These are phyloP conservation scores for Lophiostoma macrostomum DNA, from an alignment of 495 filamentous ascomycete species.

Conservation along the genomic window DNA sequence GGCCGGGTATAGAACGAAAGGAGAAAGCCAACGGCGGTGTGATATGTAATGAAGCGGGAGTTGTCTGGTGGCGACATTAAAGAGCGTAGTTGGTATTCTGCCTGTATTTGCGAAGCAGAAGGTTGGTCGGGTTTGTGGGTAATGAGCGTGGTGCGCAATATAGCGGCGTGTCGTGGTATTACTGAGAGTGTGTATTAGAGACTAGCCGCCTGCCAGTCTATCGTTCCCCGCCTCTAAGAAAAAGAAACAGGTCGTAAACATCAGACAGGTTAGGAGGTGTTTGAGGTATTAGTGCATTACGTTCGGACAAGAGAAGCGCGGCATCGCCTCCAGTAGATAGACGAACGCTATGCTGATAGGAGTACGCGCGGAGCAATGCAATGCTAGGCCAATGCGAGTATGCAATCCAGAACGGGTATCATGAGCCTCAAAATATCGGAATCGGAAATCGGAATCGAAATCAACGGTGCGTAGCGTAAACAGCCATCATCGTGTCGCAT, in stretches of 20 bases:
- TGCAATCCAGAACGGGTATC: slow-evolving; percentile 27
- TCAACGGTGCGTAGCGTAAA: slow-evolving; percentile 26
- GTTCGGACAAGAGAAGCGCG: slow-evolving; percentile 2
- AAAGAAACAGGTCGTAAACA: slow-evolving; percentile 21
- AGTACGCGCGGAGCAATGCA: slow-evolving; percentile 26
- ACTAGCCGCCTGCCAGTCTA: slow-evolving; percentile 21
- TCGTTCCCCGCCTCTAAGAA: slow-evolving; percentile 4
- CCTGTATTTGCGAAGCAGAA: background rate
- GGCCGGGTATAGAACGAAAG: slow-evolving; percentile 22
- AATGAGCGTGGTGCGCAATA: slow-evolving; percentile 18
- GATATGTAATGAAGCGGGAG: background rate
- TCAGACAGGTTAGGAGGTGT: background rate
- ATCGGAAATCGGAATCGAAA: slow-evolving; percentile 20
- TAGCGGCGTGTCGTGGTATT: background rate
- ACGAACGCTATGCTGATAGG: slow-evolving; percentile 17
- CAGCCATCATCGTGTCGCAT: slow-evolving; percentile 32
- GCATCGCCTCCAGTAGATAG: slow-evolving; percentile 4
- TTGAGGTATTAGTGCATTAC: slow-evolving; percentile 24
- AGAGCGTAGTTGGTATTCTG: slow-evolving; percentile 1
- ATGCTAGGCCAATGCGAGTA: slow-evolving; percentile 19
- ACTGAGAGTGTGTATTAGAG: slow-evolving; percentile 16
- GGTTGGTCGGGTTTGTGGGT: background rate
- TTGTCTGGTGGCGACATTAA: background rate
- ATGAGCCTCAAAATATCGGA: slow-evolving; percentile 22
- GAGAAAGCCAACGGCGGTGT: slow-evolving; percentile 7